Percentiles rank a stretch among this genome's conserved stretches.
Conservation (phyloP, 2,329 filamentous ascomycete species). For the Mycocentrospora acerina region DNA sequence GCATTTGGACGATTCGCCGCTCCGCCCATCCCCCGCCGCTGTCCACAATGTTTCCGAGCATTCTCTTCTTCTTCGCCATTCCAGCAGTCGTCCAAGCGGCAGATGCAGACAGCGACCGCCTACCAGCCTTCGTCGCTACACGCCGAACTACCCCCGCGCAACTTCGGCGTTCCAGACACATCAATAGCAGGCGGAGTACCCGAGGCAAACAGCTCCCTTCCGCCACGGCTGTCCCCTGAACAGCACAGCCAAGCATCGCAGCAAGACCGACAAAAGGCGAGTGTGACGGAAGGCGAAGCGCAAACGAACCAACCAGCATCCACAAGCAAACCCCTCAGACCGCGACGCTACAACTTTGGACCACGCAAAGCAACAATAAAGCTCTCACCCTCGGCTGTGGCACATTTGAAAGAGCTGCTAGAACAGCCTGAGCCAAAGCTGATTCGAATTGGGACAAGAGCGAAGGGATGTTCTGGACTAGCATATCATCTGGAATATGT, state of each 20-base stretch:
- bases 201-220: slow-evolving; percentile 50
- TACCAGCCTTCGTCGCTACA: slow-evolving; percentile 63
- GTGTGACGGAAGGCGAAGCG: slow-evolving; percentile 63
- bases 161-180: slow-evolving; percentile 59
- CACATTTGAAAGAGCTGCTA: slow-evolving; percentile 74
- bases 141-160: slow-evolving; percentile 59
- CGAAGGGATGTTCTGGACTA: slow-evolving; percentile 89
- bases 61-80: slow-evolving; percentile 46
- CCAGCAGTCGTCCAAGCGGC: slow-evolving; percentile 39
- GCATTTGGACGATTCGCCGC: slow-evolving; percentile 30
- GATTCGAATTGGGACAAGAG: slow-evolving; percentile 91
- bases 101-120: slow-evolving; percentile 65
- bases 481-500: slow-evolving; percentile 95
- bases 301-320: slow-evolving; percentile 61
- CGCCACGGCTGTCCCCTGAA: slow-evolving; percentile 43
- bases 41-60: slow-evolving; percentile 49
- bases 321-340: slow-evolving; percentile 49
- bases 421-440: slow-evolving; percentile 87
- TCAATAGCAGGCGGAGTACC: slow-evolving; percentile 59
- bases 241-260: slow-evolving; percentile 15
- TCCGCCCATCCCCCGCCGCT: slow-evolving; percentile 30
- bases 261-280: slow-evolving; percentile 43
- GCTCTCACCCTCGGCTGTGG: slow-evolving; percentile 76
- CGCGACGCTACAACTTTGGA: slow-evolving; percentile 67
- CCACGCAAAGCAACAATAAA: slow-evolving; percentile 90